Percentiles rank a stretch among this genome's conserved stretches.
Conservation (phyloP, 106 monocot species). For the Platanthera guangdongensis region DNA sequence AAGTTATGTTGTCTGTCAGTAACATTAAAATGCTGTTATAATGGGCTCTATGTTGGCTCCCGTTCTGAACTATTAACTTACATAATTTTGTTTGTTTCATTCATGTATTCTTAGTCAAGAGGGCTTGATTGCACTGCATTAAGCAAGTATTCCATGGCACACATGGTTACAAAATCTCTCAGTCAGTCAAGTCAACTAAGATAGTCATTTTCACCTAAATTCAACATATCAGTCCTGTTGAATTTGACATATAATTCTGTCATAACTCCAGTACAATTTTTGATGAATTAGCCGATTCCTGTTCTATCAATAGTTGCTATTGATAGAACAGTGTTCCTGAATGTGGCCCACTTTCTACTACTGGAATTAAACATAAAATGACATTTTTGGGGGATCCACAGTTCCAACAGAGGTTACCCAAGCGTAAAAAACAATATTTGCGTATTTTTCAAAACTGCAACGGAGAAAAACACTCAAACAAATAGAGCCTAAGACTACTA, state of each 20-base stretch:
- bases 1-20: neutral
- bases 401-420: too few species aligned
- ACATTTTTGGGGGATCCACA: too few species aligned
- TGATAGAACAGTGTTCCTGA: too few species aligned
- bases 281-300: too few species aligned
- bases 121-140: neutral
- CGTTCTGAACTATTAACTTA: neutral
- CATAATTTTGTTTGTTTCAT: neutral
- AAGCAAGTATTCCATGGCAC: neutral
- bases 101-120: neutral
- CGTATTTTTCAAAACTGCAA: too few species aligned
- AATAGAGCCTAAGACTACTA: too few species aligned
- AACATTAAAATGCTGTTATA: neutral
- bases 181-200: neutral
- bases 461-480: too few species aligned
- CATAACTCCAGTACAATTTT: neutral
- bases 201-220: neutral
- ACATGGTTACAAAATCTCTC: neutral
- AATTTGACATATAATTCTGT: neutral
- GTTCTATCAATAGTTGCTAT: too few species aligned
- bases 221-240: neutral
- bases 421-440: too few species aligned
- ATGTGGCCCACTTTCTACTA: too few species aligned
- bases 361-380: too few species aligned
- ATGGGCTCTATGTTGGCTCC: neutral